phyloP scores from a whole-genome alignment of 140 eudicot genomes.

The Stevia rebaudiana region DNA sequence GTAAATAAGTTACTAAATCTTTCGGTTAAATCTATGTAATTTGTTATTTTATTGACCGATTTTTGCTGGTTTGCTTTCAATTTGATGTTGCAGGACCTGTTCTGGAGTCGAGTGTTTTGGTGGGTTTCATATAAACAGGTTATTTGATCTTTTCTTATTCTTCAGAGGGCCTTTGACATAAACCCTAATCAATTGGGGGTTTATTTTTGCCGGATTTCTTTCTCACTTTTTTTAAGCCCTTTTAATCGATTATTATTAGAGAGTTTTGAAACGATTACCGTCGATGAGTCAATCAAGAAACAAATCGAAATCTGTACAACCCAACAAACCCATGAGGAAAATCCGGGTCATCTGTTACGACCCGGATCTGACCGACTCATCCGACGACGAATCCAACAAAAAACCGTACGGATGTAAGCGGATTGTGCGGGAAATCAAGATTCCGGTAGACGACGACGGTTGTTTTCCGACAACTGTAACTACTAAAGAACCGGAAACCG shows the following conservation, averaged over 20 bases:
- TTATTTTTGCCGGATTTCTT: slow-evolving; percentile 8
- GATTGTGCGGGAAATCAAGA: slow-evolving; percentile 51
- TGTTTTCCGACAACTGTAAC: background rate
- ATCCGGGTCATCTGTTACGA: slow-evolving; percentile 72
- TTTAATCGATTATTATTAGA: too few species aligned
- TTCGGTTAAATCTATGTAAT: background rate
- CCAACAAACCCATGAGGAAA: slow-evolving; percentile 34
- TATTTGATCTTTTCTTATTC: slow-evolving; percentile 60
- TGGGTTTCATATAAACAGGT: slow-evolving; percentile 67
- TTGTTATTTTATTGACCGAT: background rate
- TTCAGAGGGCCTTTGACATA: slow-evolving; percentile 67
- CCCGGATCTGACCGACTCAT: slow-evolving; percentile 87
- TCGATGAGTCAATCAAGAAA: slow-evolving; percentile 25
- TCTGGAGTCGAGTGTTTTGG: slow-evolving; percentile 95
- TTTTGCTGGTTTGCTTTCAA: background rate
- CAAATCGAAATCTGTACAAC: slow-evolving; percentile 12
- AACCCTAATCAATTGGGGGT: slow-evolving; percentile 5
- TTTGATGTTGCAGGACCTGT: slow-evolving; percentile 77
- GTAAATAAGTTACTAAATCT: slow-evolving; percentile 25
- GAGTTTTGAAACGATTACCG: slow-evolving; percentile 32
- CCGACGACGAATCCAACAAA: slow-evolving; percentile 44
- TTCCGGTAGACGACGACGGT: slow-evolving; percentile 32
- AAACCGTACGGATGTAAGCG: slow-evolving; percentile 45
- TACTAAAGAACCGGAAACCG: slow-evolving; percentile 25
- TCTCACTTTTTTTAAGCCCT: background rate